Base-by-base conservation (phyloP, 164 flowering plant species). In the Houttuynia cordata region DNA sequence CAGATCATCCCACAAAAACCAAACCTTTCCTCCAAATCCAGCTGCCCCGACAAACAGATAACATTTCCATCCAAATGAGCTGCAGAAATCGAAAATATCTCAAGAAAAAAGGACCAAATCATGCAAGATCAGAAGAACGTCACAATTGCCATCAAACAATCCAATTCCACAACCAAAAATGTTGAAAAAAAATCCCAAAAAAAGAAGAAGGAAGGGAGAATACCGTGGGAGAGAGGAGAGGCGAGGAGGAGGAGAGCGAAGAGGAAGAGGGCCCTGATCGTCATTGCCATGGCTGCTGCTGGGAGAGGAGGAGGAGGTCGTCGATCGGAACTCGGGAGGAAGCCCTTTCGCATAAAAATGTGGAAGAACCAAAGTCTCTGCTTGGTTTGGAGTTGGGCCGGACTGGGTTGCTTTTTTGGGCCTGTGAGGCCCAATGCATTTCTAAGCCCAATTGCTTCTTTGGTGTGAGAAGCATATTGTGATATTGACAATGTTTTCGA, bases 141-240 rank as follows among this genome's bases (percentile, higher is more conserved):
- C 37, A 30, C 37, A 30, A 30, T 30, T 30, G 2, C 37, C 37
- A 30, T 2, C 37, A 30, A 30, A 4, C 55, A 19, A 19, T 52
- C 8, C 20, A 52, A 52, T n/a, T n/a, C 23, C 18, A 23, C n/a
- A 3, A 54, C 14, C 3, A 10, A 23, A 24, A 23, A 8, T 5
- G 14, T 23, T 2, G 22, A 54, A 10, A 30, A 10, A 10, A 54
- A 14, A 17, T 39, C 68, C 10, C 57, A 1, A 21, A 45, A 18
- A 21, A 23, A 22, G 8, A 9, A 24, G 51, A 9, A 10, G 51
- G 1, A 17, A 10, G 17, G 10, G 0, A 18, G 51, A 12, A 10
- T 21, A 86, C 96, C 89, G 77, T 77, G 87, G 57, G 83, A 77
- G 41, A 86, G 62, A 30, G 91, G 88, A 53, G 93, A 79, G 0